Percentiles rank a stretch among this genome's conserved stretches.
Conservation (phyloP, 495 filamentous ascomycete species). For the Venustampulla echinocandica region DNA sequence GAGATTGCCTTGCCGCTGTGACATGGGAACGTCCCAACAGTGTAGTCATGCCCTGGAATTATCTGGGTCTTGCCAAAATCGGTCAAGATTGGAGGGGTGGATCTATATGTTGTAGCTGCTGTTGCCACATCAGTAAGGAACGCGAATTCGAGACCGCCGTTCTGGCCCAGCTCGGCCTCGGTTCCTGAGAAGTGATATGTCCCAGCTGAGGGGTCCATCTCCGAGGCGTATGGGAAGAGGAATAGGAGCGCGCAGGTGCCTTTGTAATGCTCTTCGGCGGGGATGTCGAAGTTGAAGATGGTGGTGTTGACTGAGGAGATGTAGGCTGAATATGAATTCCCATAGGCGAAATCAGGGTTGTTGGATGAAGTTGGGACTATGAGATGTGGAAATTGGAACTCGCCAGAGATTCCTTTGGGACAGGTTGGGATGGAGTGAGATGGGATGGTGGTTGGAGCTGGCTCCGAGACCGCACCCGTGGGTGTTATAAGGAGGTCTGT, state of each 20-base stretch:
- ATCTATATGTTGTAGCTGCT: slow-evolving; percentile 42
- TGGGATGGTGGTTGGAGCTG: background rate
- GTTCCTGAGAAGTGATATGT: slow-evolving; percentile 46
- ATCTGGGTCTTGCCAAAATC: slow-evolving; percentile 42
- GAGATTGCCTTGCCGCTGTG: slow-evolving; percentile 40
- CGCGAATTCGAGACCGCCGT: slow-evolving; percentile 46
- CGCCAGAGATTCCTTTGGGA: slow-evolving; percentile 25
- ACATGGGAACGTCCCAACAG: slow-evolving; percentile 48
- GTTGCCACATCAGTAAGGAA: slow-evolving; percentile 33
- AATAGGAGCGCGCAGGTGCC: slow-evolving; percentile 60
- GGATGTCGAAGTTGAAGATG: slow-evolving; percentile 65
- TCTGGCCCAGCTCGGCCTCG: slow-evolving; percentile 12
- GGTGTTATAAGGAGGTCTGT: background rate
- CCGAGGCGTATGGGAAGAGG: slow-evolving; percentile 46
- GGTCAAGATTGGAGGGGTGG: slow-evolving; percentile 33
- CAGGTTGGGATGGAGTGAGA: slow-evolving; percentile 4
- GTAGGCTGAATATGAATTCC: slow-evolving; percentile 46
- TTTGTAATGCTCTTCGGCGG: slow-evolving; percentile 26
- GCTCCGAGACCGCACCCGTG: background rate
- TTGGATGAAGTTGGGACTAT: slow-evolving; percentile 55
- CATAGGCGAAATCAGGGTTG: slow-evolving; percentile 40
- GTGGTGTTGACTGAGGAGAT: slow-evolving; percentile 47
- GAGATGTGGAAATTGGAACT: slow-evolving; percentile 55
- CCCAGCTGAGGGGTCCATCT: slow-evolving; percentile 16
- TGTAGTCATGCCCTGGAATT: slow-evolving; percentile 46